A percentile compares a stretch with the other conserved stretches of the same genome.
These are phyloP conservation scores for Neurospora discreta DNA, from an alignment of 495 filamentous ascomycete genomes.

Conservation along the genomic window DNA sequence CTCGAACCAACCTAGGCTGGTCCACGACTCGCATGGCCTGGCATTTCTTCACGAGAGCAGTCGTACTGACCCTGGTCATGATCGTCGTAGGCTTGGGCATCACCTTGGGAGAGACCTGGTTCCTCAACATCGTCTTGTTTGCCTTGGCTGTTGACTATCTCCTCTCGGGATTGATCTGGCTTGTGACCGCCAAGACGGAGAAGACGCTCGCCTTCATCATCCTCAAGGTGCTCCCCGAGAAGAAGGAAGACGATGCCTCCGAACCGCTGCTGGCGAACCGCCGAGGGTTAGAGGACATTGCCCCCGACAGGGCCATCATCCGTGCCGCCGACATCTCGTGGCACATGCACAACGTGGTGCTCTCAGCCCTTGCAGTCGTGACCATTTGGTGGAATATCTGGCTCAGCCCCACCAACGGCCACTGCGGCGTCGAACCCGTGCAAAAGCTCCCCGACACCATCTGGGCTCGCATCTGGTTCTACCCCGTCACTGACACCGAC, in stretches of 20 bases:
- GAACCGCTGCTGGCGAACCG: conserved; percentile 12
- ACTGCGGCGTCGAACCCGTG: conserved; percentile 8
- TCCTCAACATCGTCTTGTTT: conserved; percentile 24
- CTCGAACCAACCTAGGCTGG: conserved; percentile 21
- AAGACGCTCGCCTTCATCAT: conserved; percentile 7
- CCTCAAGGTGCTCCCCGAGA: conserved; percentile 9
- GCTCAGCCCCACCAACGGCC: conserved; percentile 20
- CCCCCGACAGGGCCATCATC: conserved; percentile 14
- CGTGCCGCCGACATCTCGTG: conserved; percentile 19
- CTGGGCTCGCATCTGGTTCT: conserved; percentile 20
- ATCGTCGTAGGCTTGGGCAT: conserved; percentile 6
- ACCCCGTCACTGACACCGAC: background rate
- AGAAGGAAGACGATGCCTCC: conserved; percentile 8
- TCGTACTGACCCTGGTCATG: conserved; percentile 16
- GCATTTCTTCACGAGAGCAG: conserved; percentile 17
- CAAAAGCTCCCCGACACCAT: conserved; percentile 2
- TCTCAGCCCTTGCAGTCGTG: conserved; percentile 11
- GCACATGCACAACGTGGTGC: conserved; percentile 18
- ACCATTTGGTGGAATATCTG: conserved; percentile 27
- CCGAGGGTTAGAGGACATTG: background rate
- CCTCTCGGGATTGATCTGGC: conserved; percentile 20
- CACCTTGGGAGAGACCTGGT: conserved; percentile 15
- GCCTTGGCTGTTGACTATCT: conserved; percentile 23
- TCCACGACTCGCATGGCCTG: conserved; percentile 10
- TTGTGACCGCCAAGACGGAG: conserved; percentile 15